Evolutionary conservation across 2,329 filamentous ascomycete genomes (phyloP).

Genomic region (Teratosphaeria nubilosa): DNA sequence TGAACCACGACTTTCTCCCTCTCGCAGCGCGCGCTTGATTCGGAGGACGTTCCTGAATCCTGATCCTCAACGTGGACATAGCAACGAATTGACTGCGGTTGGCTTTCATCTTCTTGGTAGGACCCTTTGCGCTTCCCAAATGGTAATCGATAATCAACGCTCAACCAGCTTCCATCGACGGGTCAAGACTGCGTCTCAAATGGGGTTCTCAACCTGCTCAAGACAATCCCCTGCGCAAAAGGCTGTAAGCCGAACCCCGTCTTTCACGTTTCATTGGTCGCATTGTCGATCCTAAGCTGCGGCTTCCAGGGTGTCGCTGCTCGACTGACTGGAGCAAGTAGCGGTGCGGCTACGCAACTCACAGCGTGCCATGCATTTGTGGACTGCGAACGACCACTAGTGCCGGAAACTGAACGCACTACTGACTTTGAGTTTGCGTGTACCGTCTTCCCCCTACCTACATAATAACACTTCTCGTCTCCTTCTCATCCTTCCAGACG

Average conservation of each 20-base stretch:
- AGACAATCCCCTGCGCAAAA: neutral
- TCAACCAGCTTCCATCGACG: neutral
- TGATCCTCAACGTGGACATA: too few species aligned
- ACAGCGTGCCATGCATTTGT: neutral
- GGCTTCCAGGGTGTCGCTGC: neutral
- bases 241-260: neutral
- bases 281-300: neutral
- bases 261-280: neutral
- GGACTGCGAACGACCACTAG: neutral
- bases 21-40: neutral
- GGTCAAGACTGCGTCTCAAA: neutral
- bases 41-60: neutral
- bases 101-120: neutral
- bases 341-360: neutral
- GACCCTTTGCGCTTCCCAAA: neutral
- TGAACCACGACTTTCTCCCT: neutral
- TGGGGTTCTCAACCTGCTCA: neutral
- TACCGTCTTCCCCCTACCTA: neutral
- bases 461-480: neutral
- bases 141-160: neutral
- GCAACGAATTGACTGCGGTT: neutral
- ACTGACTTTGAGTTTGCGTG: neutral
- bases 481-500: slow-evolving; percentile 6
- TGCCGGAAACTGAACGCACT: neutral
- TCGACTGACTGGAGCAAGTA: neutral